A percentile compares a stretch with the other conserved stretches of the same genome.
Evolutionary conservation across 345 rosid species (phyloP).

Genomic region (Gossypium thurberi): DNA sequence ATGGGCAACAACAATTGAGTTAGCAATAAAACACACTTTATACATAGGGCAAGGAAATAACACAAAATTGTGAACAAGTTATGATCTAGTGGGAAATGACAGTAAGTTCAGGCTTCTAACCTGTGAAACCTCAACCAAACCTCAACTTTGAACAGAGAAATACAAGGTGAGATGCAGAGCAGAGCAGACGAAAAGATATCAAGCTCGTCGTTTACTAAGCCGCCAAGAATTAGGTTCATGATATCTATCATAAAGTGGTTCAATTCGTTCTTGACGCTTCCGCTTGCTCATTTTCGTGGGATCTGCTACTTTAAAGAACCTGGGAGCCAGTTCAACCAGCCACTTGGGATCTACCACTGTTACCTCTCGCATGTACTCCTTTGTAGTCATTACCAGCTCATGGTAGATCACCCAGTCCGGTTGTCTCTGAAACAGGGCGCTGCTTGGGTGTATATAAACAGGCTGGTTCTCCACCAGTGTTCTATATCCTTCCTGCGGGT

Average conservation of each 20-base stretch:
- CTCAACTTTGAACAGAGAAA: neutral
- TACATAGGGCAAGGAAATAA: neutral
- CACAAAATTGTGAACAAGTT: neutral
- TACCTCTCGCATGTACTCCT: conserved; percentile 86
- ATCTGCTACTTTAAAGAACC: conserved; percentile 81
- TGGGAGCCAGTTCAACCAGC: conserved; percentile 89
- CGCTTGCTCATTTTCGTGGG: conserved; percentile 87
- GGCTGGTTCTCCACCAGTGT: conserved; percentile 81
- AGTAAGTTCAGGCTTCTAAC: neutral
- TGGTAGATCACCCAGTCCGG: conserved; percentile 95
- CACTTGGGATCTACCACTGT: conserved; percentile 82
- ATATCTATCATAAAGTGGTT: conserved; percentile 80
- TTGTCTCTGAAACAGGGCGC: conserved; percentile 85
- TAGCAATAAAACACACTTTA: neutral
- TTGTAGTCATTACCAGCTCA: conserved; percentile 88
- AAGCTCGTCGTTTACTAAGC: conserved; percentile 74
- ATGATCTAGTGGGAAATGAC: neutral
- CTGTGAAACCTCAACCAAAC: neutral
- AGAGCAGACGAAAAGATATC: conserved; percentile 12
- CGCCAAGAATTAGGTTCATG: conserved; percentile 93
- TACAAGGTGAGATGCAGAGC: too few relatives aligned
- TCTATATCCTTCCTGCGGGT: conserved; percentile 84
- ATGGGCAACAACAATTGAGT: too few relatives aligned
- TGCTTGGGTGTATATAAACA: conserved; percentile 83
- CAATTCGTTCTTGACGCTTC: conserved; percentile 80